phyloP scores from a whole-genome alignment of 2,329 filamentous ascomycete species.

The Decorospora gaudefroyi region DNA sequence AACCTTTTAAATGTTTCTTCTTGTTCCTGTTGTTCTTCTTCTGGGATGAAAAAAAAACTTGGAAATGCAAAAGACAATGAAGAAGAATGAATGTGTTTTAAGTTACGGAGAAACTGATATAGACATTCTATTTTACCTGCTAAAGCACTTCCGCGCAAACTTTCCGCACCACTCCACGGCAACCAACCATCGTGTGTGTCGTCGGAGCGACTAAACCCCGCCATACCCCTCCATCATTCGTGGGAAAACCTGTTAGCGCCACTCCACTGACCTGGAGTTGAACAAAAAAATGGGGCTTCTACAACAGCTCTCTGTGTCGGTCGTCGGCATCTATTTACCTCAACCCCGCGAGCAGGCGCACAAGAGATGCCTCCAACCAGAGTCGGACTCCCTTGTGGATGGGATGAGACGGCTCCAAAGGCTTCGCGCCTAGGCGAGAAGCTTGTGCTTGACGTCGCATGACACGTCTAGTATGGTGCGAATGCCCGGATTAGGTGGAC shows the following conservation, averaged over 20 bases:
- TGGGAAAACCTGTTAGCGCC: slow-evolving; percentile 22
- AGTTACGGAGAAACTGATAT: slow-evolving; percentile 1
- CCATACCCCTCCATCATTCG: slow-evolving; percentile 19
- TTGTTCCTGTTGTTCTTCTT: not conserved
- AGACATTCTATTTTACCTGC: slow-evolving; percentile 12
- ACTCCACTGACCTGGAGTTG: slow-evolving; percentile 16
- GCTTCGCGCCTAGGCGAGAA: slow-evolving; percentile 23
- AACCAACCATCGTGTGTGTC: slow-evolving; percentile 11
- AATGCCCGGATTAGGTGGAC: not conserved
- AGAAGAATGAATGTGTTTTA: not conserved
- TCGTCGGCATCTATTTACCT: slow-evolving; percentile 15
- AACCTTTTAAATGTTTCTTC: not conserved
- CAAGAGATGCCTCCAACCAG: not conserved
- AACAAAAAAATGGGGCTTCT: slow-evolving; percentile 11
- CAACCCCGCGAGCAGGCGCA: slow-evolving; percentile 11
- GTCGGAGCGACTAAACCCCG: slow-evolving; percentile 21
- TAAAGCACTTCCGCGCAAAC: slow-evolving; percentile 5
- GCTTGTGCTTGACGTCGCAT: slow-evolving; percentile 19
- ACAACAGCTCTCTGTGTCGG: slow-evolving; percentile 8
- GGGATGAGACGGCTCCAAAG: slow-evolving; percentile 9
- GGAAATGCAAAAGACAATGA: not conserved
- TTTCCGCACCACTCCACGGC: slow-evolving; percentile 3
- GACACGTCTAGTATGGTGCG: not conserved
- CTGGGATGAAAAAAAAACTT: not conserved
- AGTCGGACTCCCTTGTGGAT: slow-evolving; percentile 5